Percentiles rank a stretch among this genome's conserved stretches.
Evolutionary conservation across 2,329 filamentous ascomycete genomes (phyloP).

Genomic region (Claviceps arundinis): DNA sequence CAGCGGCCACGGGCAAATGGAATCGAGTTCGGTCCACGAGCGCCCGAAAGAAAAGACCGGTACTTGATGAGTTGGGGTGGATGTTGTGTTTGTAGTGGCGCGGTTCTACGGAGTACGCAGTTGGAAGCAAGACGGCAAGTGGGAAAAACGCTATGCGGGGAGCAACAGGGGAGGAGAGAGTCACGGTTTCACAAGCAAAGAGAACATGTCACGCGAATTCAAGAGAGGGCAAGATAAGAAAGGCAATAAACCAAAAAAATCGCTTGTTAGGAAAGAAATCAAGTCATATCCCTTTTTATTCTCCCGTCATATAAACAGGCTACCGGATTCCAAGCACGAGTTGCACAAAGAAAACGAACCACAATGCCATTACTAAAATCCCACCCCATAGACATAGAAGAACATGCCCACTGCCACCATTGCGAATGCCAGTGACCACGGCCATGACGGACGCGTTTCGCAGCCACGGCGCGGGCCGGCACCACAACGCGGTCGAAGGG

Average conservation of each 20-base stretch:
- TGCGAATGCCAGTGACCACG: background rate
- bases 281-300: background rate
- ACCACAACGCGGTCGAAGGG: conserved; percentile 1
- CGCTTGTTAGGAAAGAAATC: background rate
- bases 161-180: too few species aligned
- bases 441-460: background rate
- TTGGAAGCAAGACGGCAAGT: too few species aligned
- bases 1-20: too few species aligned
- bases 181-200: too few species aligned
- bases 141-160: too few species aligned
- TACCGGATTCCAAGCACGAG: conserved; percentile 4
- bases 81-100: too few species aligned
- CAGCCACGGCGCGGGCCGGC: background rate
- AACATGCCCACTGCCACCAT: background rate
- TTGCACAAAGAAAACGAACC: background rate
- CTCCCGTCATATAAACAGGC: background rate
- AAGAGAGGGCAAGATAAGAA: too few species aligned
- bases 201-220: too few species aligned
- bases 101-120: too few species aligned
- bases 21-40: too few species aligned
- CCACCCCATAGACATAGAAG: background rate
- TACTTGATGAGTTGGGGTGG: too few species aligned
- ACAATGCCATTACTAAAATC: conserved; percentile 6
- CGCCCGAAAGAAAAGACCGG: too few species aligned
- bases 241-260: background rate